These are phyloP conservation scores for Mycena leptocephala DNA, from an alignment of 768 basidiomycete genomes.

Conservation along the genomic window DNA sequence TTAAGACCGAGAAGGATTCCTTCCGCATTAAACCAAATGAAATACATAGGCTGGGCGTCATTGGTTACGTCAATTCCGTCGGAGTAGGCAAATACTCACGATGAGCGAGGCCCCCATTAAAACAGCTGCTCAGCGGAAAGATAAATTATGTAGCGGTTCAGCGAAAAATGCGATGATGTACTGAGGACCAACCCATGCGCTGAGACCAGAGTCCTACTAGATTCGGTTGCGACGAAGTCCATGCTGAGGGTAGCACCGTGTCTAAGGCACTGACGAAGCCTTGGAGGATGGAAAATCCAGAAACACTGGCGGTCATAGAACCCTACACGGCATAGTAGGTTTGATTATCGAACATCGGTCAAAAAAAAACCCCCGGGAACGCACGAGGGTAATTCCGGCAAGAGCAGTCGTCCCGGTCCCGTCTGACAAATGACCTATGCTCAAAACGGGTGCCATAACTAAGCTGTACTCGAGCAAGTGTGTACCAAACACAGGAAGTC, in stretches of 20 bases:
- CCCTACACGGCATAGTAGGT: constrained; percentile 46
- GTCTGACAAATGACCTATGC: constrained; percentile 88
- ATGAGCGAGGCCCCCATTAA: constrained; percentile 72
- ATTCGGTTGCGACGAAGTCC: constrained; percentile 90
- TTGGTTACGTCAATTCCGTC: constrained; percentile 15
- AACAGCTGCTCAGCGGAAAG: constrained; percentile 62
- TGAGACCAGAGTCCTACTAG: constrained; percentile 94
- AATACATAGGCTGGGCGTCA: constrained; percentile 34
- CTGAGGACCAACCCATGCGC: constrained; percentile 80
- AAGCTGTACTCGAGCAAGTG: constrained; percentile 91
- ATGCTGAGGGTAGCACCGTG: constrained; percentile 94
- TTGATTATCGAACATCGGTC: background rate
- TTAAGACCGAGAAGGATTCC: constrained; percentile 79
- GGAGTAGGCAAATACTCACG: constrained; percentile 58
- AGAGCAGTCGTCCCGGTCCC: constrained; percentile 80
- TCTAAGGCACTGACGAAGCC: constrained; percentile 91
- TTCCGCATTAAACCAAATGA: constrained; percentile 90
- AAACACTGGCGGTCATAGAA: constrained; percentile 82
- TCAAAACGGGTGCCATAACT: constrained; percentile 86
- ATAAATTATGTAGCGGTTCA: background rate
- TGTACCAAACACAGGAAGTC: constrained; percentile 58
- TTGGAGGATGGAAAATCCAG: constrained; percentile 86
- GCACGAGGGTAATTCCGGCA: constrained; percentile 79
- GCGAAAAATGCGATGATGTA: background rate
- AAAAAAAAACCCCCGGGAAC: background rate